Evolutionary conservation across 73 alveolate genomes (phyloP).

Genomic region (Paramecium bursaria): DNA sequence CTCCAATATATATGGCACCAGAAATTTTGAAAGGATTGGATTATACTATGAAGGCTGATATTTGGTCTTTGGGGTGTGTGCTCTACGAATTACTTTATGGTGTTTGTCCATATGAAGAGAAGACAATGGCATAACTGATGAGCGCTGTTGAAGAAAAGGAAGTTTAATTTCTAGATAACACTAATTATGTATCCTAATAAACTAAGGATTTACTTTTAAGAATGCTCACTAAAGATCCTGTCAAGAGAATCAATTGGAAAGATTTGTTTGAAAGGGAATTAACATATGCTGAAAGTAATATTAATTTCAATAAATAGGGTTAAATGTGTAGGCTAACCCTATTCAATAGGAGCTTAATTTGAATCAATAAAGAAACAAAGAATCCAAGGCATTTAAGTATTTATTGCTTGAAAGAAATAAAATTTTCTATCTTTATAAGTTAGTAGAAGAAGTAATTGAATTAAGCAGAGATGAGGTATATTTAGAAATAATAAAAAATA

Average conservation of each 20-base stretch:
- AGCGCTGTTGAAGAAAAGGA: slow-evolving; percentile 70
- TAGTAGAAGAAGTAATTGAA: slow-evolving; percentile 64
- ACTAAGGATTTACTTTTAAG: slow-evolving; percentile 51
- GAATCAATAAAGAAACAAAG: slow-evolving; percentile 57
- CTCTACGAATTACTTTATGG: slow-evolving; percentile 69
- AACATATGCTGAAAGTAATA: slow-evolving; percentile 58
- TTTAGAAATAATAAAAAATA: neutral
- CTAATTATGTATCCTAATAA: slow-evolving; percentile 40
- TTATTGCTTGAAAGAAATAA: slow-evolving; percentile 65
- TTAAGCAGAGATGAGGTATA: slow-evolving; percentile 59
- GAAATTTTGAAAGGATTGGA: slow-evolving; percentile 70
- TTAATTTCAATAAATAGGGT: neutral
- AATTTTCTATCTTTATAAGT: slow-evolving; percentile 65
- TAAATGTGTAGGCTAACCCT: slow-evolving; percentile 20
- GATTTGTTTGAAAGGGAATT: slow-evolving; percentile 67
- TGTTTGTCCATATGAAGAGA: slow-evolving; percentile 71
- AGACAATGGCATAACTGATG: slow-evolving; percentile 66
- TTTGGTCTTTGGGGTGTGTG: slow-evolving; percentile 75
- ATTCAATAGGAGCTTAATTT: slow-evolving; percentile 45
- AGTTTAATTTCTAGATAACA: slow-evolving; percentile 44
- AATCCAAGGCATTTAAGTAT: slow-evolving; percentile 67
- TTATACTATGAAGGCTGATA: slow-evolving; percentile 67
- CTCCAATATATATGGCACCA: slow-evolving; percentile 77
- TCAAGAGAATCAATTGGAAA: slow-evolving; percentile 66
- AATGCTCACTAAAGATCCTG: slow-evolving; percentile 64